A percentile compares a stretch with the other conserved stretches of the same genome.
phyloP scores from a whole-genome alignment of 2,329 filamentous ascomycete genomes.

The Cladosporium sp. region DNA sequence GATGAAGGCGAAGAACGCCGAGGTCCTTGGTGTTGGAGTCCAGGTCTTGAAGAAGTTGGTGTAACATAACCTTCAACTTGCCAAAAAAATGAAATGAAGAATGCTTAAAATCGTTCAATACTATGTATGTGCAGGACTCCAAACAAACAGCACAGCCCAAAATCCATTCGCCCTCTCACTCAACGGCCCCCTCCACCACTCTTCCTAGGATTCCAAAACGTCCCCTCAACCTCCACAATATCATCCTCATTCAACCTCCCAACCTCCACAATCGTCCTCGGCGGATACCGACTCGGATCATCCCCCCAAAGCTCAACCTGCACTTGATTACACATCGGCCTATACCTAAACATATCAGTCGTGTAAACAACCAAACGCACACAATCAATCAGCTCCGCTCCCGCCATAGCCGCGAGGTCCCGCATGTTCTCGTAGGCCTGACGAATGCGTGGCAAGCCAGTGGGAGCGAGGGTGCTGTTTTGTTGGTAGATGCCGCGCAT shows the following conservation, averaged over 20 bases:
- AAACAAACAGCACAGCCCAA: no score
- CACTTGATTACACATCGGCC: constrained; percentile 38
- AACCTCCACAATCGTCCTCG: constrained; percentile 39
- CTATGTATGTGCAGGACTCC: no score
- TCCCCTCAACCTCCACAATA: constrained; percentile 26
- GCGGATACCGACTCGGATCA: constrained; percentile 30
- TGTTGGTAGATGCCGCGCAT: constrained; percentile 39
- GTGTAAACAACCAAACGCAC: constrained; percentile 37
- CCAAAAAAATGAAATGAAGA: no score
- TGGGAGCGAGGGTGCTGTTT: constrained; percentile 37
- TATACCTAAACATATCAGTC: constrained; percentile 41
- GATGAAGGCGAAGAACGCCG: constrained; percentile 66
- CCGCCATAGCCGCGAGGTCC: constrained; percentile 36
- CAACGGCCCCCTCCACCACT: background rate
- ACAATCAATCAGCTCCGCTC: constrained; percentile 31
- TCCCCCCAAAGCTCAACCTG: constrained; percentile 39
- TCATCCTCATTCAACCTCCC: constrained; percentile 35
- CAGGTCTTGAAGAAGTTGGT: constrained; percentile 69
- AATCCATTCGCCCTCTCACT: no score
- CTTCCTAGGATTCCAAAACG: constrained; percentile 17
- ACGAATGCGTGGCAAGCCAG: constrained; percentile 35
- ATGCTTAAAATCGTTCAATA: no score
- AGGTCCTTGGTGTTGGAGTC: constrained; percentile 71
- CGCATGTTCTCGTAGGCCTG: constrained; percentile 40
- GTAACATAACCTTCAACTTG: no score